These are phyloP conservation scores for Amniculicola lignicola DNA, from an alignment of 495 filamentous ascomycete genomes.

Conservation along the genomic window DNA sequence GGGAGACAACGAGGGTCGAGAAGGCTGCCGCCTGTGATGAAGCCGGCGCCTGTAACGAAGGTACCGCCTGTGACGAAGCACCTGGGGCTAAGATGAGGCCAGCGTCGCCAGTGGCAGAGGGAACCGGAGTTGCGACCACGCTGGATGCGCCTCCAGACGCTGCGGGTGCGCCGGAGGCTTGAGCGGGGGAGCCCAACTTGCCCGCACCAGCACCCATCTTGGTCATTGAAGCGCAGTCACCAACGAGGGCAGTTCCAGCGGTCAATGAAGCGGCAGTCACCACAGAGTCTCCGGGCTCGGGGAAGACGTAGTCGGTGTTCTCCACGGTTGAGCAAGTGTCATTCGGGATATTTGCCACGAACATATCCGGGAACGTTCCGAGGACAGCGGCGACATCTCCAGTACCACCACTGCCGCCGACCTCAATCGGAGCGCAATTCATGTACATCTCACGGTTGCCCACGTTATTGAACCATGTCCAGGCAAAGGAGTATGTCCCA, in stretches of 20 bases:
- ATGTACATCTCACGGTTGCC: conserved; percentile 94
- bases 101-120: conserved; percentile 1
- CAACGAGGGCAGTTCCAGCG: conserved; percentile 1
- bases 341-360: conserved; percentile 70
- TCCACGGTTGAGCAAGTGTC: conserved; percentile 51
- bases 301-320: conserved; percentile 49
- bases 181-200: conserved; percentile 15
- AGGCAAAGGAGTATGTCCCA: conserved; percentile 68
- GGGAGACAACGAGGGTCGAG: conserved; percentile 1
- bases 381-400: conserved; percentile 44
- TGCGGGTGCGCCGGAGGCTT: conserved; percentile 3
- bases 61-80: conserved; percentile 23
- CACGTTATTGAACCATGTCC: conserved; percentile 89
- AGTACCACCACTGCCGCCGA: conserved; percentile 48
- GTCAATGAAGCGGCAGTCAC: conserved; percentile 26
- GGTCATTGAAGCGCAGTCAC: conserved; percentile 28
- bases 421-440: conserved; percentile 78
- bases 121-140: conserved; percentile 1
- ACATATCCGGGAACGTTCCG: conserved; percentile 70
- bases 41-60: not conserved
- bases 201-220: conserved; percentile 35
- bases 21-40: not conserved
- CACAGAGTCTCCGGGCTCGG: conserved; percentile 56
- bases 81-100: conserved; percentile 31
- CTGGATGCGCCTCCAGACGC: conserved; percentile 4